Percentiles rank a stretch among this genome's conserved stretches.
Conservation (phyloP, 106 monocot species). For the Ottelia alismoides region DNA sequence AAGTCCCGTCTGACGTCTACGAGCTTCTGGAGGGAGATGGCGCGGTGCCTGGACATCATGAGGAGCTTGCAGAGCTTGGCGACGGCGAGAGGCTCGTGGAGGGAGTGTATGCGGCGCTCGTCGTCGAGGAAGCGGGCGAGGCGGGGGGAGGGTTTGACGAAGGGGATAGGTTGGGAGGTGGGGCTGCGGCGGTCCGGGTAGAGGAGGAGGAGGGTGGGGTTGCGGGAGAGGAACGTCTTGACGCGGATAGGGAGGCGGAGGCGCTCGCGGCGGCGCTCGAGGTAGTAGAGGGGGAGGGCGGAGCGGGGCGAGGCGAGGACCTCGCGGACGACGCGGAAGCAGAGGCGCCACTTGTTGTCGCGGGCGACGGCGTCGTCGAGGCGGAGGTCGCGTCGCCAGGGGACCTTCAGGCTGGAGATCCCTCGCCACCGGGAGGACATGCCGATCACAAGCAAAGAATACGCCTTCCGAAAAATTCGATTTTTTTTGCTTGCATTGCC, state of each 20-base stretch:
- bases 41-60: slow-evolving; percentile 58
- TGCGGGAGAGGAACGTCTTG: slow-evolving; percentile 52
- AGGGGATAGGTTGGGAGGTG: slow-evolving; percentile 35
- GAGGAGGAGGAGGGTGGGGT: slow-evolving; percentile 54
- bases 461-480: too few relatives aligned
- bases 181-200: slow-evolving; percentile 49
- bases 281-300: slow-evolving; percentile 63
- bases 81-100: slow-evolving; percentile 23
- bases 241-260: slow-evolving; percentile 45
- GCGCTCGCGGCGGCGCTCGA: slow-evolving; percentile 66
- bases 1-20: slow-evolving; percentile 59
- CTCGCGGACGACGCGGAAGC: slow-evolving; percentile 66
- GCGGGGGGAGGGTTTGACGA: slow-evolving; percentile 42
- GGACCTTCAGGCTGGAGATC: slow-evolving; percentile 62
- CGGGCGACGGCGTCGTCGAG: slow-evolving; percentile 65
- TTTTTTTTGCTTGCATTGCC: too few relatives aligned
- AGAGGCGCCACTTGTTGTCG: slow-evolving; percentile 60
- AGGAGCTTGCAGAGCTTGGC: slow-evolving; percentile 69
- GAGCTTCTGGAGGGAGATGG: slow-evolving; percentile 43
- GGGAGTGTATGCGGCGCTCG: slow-evolving; percentile 20
- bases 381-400: slow-evolving; percentile 48
- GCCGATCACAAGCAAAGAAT: too few relatives aligned
- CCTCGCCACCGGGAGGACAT: slow-evolving; percentile 9
- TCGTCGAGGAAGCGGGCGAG: slow-evolving; percentile 26
- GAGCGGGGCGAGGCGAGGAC: slow-evolving; percentile 51